Conservation (phyloP, 805 yeast genomes). For the Metschnikowia henanensis region DNA sequence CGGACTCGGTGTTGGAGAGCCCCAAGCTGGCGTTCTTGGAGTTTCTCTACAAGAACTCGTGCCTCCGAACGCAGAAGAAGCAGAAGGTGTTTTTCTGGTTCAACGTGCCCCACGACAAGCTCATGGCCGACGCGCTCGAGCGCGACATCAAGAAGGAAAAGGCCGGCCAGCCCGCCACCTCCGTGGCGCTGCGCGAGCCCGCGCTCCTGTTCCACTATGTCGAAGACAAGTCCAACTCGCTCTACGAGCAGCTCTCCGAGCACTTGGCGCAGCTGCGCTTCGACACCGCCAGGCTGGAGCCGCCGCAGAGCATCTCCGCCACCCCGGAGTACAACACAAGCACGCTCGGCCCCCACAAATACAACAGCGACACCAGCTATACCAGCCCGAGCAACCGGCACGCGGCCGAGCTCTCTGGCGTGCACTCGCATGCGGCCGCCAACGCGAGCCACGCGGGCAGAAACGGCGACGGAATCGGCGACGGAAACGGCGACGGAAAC, state of each 20-base stretch:
- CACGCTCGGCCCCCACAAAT: not conserved
- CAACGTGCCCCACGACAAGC: conserved; percentile 88
- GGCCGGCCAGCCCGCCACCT: conserved; percentile 61
- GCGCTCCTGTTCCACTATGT: conserved; percentile 68
- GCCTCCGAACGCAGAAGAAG: conserved; percentile 92
- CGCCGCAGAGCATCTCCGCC: not conserved
- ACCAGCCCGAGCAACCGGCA: not conserved
- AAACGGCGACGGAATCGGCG: conserved; percentile 41
- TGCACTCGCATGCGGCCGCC: not conserved
- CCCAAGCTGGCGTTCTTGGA: conserved; percentile 85
- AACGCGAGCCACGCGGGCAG: not conserved
- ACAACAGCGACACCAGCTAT: conserved; percentile 2
- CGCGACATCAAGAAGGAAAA: conserved; percentile 84
- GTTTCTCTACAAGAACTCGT: conserved; percentile 80
- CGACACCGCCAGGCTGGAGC: conserved; percentile 16
- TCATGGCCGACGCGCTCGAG: conserved; percentile 91
- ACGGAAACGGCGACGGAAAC: conserved; percentile 48
- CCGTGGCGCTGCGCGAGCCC: conserved; percentile 73
- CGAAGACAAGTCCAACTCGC: conserved; percentile 46
- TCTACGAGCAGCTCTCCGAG: conserved; percentile 55
- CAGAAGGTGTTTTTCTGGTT: conserved; percentile 98
- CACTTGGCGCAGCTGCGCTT: conserved; percentile 33
- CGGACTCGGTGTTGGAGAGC: conserved; percentile 82
- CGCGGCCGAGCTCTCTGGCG: not conserved
- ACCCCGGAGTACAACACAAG: not conserved